Conservation (phyloP, 352 stramenopile species). For the Phytophthora kernoviae region DNA sequence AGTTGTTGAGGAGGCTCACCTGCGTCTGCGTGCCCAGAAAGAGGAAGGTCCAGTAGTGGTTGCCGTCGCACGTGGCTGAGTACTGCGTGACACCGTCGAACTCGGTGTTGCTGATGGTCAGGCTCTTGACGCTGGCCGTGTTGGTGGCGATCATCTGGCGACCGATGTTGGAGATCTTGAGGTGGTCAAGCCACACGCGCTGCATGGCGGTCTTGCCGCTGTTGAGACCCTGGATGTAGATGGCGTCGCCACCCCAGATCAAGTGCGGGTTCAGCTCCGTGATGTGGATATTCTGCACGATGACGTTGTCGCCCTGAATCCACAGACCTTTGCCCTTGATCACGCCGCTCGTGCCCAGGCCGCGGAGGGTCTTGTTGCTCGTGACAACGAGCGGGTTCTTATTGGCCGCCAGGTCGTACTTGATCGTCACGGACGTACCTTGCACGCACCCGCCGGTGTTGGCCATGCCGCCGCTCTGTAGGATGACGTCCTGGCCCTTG, state of each 20-base stretch:
- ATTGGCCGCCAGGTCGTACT: conserved; percentile 26
- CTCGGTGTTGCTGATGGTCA: conserved; percentile 47
- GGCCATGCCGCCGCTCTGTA: conserved; percentile 50
- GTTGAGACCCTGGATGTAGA: conserved; percentile 23
- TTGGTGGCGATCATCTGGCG: conserved; percentile 40
- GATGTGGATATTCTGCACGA: conserved; percentile 52
- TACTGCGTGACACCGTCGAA: conserved; percentile 42
- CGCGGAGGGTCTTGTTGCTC: conserved; percentile 42
- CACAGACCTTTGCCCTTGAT: conserved; percentile 47
- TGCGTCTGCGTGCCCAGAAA: conserved; percentile 17
- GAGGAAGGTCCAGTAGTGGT: conserved; percentile 44
- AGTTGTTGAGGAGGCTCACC: conserved; percentile 32
- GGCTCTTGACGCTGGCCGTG: conserved; percentile 24
- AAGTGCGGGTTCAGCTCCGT: conserved; percentile 46
- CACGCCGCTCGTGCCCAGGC: conserved; percentile 33
- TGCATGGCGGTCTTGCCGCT: conserved; percentile 15
- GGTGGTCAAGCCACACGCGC: conserved; percentile 47
- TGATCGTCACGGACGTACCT: conserved; percentile 29
- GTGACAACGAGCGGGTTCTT: conserved; percentile 26
- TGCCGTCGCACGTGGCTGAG: conserved; percentile 43
- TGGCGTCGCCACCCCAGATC: conserved; percentile 30
- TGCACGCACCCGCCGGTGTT: conserved; percentile 45
- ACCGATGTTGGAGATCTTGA: conserved; percentile 33
- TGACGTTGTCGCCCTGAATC: conserved; percentile 39
- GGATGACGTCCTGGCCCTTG: conserved; percentile 59